Evolutionary conservation across 495 filamentous ascomycete genomes (phyloP).

Genomic region (Aspergillus sclerotiicarbonarius): DNA sequence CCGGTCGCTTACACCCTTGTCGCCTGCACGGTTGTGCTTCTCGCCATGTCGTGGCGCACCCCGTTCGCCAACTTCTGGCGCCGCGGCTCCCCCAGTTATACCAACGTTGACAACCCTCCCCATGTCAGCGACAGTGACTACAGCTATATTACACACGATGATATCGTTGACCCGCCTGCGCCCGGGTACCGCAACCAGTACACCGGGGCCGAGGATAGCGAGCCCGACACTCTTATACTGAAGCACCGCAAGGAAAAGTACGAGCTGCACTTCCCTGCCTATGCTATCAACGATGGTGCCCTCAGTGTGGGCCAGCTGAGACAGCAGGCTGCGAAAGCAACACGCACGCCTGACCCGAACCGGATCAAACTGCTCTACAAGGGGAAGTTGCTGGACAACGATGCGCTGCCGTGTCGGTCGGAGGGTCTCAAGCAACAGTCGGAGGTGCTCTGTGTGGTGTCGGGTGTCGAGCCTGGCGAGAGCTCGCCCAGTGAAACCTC

Average conservation of each 20-base stretch:
- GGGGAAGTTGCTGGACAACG: slow-evolving; percentile 70
- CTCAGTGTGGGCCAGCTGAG: slow-evolving; percentile 67
- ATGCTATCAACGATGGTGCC: slow-evolving; percentile 74
- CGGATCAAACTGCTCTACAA: slow-evolving; percentile 78
- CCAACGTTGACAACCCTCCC: slow-evolving; percentile 35
- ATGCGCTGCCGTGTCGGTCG: slow-evolving; percentile 59
- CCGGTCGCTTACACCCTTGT: slow-evolving; percentile 43
- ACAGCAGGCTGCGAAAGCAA: slow-evolving; percentile 59
- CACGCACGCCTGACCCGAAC: slow-evolving; percentile 58
- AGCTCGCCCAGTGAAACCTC: slow-evolving; percentile 49
- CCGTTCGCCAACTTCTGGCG: slow-evolving; percentile 51
- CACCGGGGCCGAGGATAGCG: slow-evolving; percentile 36
- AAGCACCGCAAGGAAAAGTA: slow-evolving; percentile 70
- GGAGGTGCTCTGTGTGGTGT: slow-evolving; percentile 67
- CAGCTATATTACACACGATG: slow-evolving; percentile 75
- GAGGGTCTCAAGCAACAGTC: slow-evolving; percentile 79
- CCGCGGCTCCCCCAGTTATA: slow-evolving; percentile 49
- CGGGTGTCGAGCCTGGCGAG: slow-evolving; percentile 46
- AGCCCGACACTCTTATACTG: slow-evolving; percentile 77
- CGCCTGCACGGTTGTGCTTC: slow-evolving; percentile 43
- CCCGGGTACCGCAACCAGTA: slow-evolving; percentile 30
- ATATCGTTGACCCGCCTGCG: slow-evolving; percentile 47
- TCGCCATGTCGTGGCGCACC: slow-evolving; percentile 63
- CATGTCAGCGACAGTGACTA: slow-evolving; percentile 75
- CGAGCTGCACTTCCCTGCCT: slow-evolving; percentile 74